Percentiles rank a stretch among this genome's conserved stretches.
Evolutionary conservation across 2,329 filamentous ascomycete species (phyloP).

Genomic region (Cadophora gregata): DNA sequence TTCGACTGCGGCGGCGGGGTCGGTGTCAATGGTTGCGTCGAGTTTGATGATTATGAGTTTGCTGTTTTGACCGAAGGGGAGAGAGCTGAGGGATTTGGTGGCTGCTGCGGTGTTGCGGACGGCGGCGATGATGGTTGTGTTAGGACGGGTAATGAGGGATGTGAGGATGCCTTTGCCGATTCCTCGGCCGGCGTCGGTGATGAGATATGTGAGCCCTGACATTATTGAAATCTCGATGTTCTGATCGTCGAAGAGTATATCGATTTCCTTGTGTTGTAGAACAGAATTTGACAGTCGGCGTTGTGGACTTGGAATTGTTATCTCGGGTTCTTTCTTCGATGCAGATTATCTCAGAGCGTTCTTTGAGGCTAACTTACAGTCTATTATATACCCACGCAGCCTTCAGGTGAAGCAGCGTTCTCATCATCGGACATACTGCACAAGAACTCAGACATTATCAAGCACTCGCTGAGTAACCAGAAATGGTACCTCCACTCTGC

Average conservation of each 20-base stretch:
- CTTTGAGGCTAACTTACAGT: neutral
- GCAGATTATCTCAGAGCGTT: neutral
- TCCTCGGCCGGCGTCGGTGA: slow-evolving; percentile 35
- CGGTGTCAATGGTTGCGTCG: slow-evolving; percentile 47
- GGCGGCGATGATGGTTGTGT: slow-evolving; percentile 49
- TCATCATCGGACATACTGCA: slow-evolving; percentile 10
- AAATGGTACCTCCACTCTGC: neutral
- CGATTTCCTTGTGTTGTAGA: neutral
- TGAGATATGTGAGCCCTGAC: slow-evolving; percentile 48
- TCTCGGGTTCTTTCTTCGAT: neutral
- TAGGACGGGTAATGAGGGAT: slow-evolving; percentile 45
- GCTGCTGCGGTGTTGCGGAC: slow-evolving; percentile 43
- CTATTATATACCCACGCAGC: neutral
- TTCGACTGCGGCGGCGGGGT: slow-evolving; percentile 46
- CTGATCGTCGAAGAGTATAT: neutral
- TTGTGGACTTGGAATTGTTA: neutral
- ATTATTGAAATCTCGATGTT: slow-evolving; percentile 47
- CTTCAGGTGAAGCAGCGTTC: neutral
- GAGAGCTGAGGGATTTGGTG: slow-evolving; percentile 39
- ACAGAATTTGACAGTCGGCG: neutral
- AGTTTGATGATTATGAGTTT: slow-evolving; percentile 51
- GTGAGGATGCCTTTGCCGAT: slow-evolving; percentile 45
- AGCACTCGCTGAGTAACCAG: neutral
- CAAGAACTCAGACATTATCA: neutral
- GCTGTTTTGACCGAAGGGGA: slow-evolving; percentile 39